Evolutionary conservation across 495 filamentous ascomycete genomes (phyloP).

Genomic region (Rhizodiscina lignyota): DNA sequence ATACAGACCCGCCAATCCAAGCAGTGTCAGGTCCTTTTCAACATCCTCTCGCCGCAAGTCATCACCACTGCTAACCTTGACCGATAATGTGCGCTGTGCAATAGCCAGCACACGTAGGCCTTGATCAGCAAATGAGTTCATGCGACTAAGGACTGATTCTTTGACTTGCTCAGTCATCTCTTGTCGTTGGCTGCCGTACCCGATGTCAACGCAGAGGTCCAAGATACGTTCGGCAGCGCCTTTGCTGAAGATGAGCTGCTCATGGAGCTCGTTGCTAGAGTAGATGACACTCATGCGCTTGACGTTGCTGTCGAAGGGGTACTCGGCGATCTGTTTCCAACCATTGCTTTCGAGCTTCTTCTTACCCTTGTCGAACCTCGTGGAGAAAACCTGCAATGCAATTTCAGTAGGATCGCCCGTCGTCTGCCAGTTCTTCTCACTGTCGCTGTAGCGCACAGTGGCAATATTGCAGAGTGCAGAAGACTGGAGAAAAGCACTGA

Average conservation of each 20-base stretch:
- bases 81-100: slow-evolving; percentile 23
- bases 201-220: slow-evolving; percentile 50
- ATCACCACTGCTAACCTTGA: slow-evolving; percentile 7
- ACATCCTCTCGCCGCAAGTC: slow-evolving; percentile 26
- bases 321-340: slow-evolving; percentile 54
- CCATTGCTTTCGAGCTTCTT: slow-evolving; percentile 34
- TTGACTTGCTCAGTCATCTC: slow-evolving; percentile 42
- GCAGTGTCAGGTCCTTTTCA: slow-evolving; percentile 39
- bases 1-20: slow-evolving; percentile 61
- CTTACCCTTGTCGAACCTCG: slow-evolving; percentile 48
- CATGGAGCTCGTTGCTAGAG: slow-evolving; percentile 17
- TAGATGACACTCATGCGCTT: slow-evolving; percentile 78
- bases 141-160: slow-evolving; percentile 41
- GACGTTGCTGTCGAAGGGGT: slow-evolving; percentile 66
- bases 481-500: slow-evolving; percentile 49
- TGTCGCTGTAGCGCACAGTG: slow-evolving; percentile 41
- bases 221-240: slow-evolving; percentile 68
- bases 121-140: slow-evolving; percentile 50
- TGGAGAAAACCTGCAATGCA: slow-evolving; percentile 62
- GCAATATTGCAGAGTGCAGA: slow-evolving; percentile 70
- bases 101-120: slow-evolving; percentile 73
- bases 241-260: slow-evolving; percentile 53
- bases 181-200: slow-evolving; percentile 30
- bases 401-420: slow-evolving; percentile 76
- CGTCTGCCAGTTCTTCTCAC: slow-evolving; percentile 43